Evolutionary conservation across 345 rosid species (phyloP), one percentile per base, ranked within the genome.

Genomic region (Citrus medica): DNA sequence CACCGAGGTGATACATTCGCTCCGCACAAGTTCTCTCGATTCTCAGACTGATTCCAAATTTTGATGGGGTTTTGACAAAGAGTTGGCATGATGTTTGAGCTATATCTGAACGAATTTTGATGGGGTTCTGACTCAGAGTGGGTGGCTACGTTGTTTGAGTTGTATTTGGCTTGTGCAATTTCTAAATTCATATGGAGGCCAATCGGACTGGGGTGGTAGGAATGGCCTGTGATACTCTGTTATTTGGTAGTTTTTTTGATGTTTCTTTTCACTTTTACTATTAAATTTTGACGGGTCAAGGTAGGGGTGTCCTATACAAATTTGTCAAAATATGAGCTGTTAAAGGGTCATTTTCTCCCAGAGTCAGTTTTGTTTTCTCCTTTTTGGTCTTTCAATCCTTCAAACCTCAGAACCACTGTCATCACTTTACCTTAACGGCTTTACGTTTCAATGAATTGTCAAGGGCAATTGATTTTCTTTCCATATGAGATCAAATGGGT

Each of bases 311-410:
- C 51, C 16, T 1, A 42, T 3, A 0, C 51, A 42, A 42, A 42
- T 42, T 0, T 56, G 13, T 58, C 35, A 65, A 62, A 69, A 58
- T 25, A 8, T 62, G 68, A 73, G 76, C 62, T 73, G 76, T 68
- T 77, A 62, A 42, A 1, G 73, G 66, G 81, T 80, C 83, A 28
- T 63, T 83, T 79, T 80, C 86, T 40, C 19, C 33, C 30, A 3
- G 33, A 32, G 33, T 48, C 61, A 21, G 56, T 53, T n/a, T 1
- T 33, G 35, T 27, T 46, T 78, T 38, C 56, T 65, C 35, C 32
- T 75, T 69, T 69, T 22, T n/a, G 62, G 27, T 13, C 63, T 38
- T 56, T 56, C 33, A 71, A 38, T 40, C 48, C 71, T 30, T 38
- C n/a, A 48, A 60, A 27, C 22, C 16, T 21, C 69, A 33, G 6